These are phyloP conservation scores for Paramyrothecium roridum DNA, from an alignment of 2,329 filamentous ascomycete genomes.

Conservation along the genomic window DNA sequence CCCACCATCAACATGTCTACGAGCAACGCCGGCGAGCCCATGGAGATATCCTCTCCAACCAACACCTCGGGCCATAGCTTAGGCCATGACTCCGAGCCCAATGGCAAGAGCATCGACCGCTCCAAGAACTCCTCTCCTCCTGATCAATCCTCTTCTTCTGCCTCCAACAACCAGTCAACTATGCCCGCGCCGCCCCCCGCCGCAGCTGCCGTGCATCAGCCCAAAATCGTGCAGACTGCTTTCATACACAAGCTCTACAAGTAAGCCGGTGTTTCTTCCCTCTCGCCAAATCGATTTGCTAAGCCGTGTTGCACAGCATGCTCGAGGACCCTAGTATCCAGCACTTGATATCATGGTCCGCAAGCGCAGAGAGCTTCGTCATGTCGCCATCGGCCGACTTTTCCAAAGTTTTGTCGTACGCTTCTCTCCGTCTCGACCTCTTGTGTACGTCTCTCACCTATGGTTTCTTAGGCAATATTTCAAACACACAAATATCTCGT, in stretches of 20 bases:
- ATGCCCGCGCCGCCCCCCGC: constrained; percentile 52
- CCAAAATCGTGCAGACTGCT: constrained; percentile 96
- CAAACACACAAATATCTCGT: constrained; percentile 98
- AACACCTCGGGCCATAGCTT: constrained; percentile 41
- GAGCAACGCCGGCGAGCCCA: constrained; percentile 55
- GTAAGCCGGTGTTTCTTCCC: constrained; percentile 49
- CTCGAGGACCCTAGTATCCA: constrained; percentile 90
- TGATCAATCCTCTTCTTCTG: constrained; percentile 27
- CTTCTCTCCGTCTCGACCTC: constrained; percentile 19
- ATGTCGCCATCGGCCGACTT: constrained; percentile 98
- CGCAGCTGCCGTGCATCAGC: constrained; percentile 78
- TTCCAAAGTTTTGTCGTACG: constrained; percentile 94
- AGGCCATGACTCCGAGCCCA: constrained; percentile 37
- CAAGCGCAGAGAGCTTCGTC: constrained; percentile 91
- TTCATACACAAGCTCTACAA: constrained; percentile 99
- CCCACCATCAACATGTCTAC: constrained; percentile 58
- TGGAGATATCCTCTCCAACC: constrained; percentile 57
- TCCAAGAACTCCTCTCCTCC: constrained; percentile 33
- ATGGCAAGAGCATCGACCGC: constrained; percentile 30
- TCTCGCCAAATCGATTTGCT: not conserved
- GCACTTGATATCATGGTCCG: constrained; percentile 95
- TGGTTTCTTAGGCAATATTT: constrained; percentile 79
- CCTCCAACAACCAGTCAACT: constrained; percentile 37
- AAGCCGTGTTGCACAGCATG: constrained; percentile 63
- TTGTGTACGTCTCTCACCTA: constrained; percentile 5